Conservation (phyloP, 192 early-diverging fungal species). For the Coemansia sp. region DNA sequence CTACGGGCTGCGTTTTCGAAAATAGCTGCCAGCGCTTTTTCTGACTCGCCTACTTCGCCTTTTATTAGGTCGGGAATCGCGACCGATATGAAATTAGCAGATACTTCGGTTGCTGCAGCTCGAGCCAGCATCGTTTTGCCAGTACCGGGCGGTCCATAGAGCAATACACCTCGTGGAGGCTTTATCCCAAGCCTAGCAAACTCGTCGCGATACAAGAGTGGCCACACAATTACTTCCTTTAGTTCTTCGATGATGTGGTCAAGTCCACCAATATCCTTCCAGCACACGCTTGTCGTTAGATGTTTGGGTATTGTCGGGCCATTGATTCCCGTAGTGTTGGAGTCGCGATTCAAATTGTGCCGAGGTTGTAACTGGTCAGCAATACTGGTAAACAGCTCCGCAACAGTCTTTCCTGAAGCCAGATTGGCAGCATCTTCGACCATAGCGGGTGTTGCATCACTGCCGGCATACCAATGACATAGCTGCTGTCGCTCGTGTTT, state of each 20-base stretch:
- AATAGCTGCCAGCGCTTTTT: slow-evolving; percentile 80
- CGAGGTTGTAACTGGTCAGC: slow-evolving; percentile 2
- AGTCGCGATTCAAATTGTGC: not conserved
- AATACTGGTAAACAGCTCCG: slow-evolving; percentile 27
- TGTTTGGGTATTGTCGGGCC: not conserved
- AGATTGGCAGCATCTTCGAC: slow-evolving; percentile 13
- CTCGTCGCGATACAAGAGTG: slow-evolving; percentile 65
- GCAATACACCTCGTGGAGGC: slow-evolving; percentile 80
- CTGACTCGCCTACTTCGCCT: slow-evolving; percentile 91
- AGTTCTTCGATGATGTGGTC: slow-evolving; percentile 69
- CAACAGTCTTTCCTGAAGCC: slow-evolving; percentile 29
- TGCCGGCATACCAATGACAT: slow-evolving; percentile 32
- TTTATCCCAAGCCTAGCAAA: slow-evolving; percentile 72
- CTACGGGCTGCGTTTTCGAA: slow-evolving; percentile 75
- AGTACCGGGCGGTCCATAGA: slow-evolving; percentile 89
- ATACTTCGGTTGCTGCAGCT: slow-evolving; percentile 80
- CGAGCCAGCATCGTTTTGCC: slow-evolving; percentile 92
- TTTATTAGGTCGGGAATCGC: slow-evolving; percentile 84
- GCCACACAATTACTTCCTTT: slow-evolving; percentile 81
- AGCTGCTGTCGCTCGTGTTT: slow-evolving; percentile 25
- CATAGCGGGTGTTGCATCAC: not conserved
- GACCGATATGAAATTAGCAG: slow-evolving; percentile 80
- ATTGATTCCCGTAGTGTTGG: not conserved
- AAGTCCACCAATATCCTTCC: slow-evolving; percentile 85
- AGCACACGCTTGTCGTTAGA: slow-evolving; percentile 50